A percentile compares a stretch with the other conserved stretches of the same genome.
These are phyloP conservation scores for Schwanniomyces polymorphus DNA, from an alignment of 805 yeast species.

Conservation along the genomic window DNA sequence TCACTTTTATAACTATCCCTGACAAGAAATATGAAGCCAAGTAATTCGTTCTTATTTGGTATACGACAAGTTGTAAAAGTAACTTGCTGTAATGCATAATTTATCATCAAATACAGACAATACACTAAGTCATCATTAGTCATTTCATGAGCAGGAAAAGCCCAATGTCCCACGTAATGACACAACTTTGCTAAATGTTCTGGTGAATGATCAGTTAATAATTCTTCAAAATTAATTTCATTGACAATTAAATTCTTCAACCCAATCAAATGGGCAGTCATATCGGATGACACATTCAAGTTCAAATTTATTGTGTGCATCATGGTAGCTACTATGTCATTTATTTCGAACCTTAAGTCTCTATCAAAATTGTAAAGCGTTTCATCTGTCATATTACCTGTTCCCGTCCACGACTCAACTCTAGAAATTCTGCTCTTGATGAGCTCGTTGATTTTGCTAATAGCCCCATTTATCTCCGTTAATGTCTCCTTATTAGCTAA, in stretches of 20 bases:
- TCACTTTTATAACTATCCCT: conserved; percentile 80
- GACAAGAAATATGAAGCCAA: conserved; percentile 62
- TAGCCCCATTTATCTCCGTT: conserved; percentile 12
- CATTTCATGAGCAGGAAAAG: conserved; percentile 68
- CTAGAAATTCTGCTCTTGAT: conserved; percentile 33
- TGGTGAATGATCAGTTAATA: conserved; percentile 24
- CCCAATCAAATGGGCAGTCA: conserved; percentile 18
- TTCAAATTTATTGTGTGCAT: conserved; percentile 24
- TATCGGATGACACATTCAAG: conserved; percentile 21
- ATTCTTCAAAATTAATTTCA: conserved; percentile 28
- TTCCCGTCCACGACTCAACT: conserved; percentile 46
- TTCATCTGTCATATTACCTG: conserved; percentile 20
- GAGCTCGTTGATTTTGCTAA: conserved; percentile 20
- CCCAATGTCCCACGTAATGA: conserved; percentile 58
- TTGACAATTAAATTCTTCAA: conserved; percentile 24
- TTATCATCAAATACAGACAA: conserved; percentile 57
- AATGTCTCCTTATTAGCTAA: conserved; percentile 1
- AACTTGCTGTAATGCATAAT: conserved; percentile 37
- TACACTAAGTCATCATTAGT: conserved; percentile 64
- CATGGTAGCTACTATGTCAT: conserved; percentile 36
- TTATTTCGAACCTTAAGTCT: conserved; percentile 6
- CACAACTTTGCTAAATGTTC: conserved; percentile 27
- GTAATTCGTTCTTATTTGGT: conserved; percentile 53
- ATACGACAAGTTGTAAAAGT: too few relatives aligned
- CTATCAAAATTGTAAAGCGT: conserved; percentile 14